phyloP scores from a whole-genome alignment of 805 yeast genomes.

The Zygotorulaspora florentina region DNA sequence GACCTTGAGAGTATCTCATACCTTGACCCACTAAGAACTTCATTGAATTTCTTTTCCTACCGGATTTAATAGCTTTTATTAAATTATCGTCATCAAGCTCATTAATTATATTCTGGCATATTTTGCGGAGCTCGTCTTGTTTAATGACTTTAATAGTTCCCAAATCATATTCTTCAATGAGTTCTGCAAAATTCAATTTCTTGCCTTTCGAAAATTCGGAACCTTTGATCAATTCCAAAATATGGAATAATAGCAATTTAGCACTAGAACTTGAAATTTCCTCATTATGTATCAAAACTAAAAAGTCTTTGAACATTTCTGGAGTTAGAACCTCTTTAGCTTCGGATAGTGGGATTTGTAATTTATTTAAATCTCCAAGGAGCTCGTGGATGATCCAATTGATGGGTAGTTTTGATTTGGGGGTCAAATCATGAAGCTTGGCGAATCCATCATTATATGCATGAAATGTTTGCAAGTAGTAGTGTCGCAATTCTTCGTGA shows the following conservation, averaged over 20 bases:
- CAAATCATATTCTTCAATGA: conserved; percentile 56
- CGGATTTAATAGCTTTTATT: conserved; percentile 51
- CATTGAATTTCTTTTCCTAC: conserved; percentile 59
- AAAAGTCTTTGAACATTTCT: conserved; percentile 48
- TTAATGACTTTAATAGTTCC: conserved; percentile 33
- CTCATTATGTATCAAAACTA: conserved; percentile 45
- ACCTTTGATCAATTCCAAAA: conserved; percentile 48
- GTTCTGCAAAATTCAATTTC: conserved; percentile 32
- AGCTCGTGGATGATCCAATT: conserved; percentile 85
- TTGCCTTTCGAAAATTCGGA: conserved; percentile 12
- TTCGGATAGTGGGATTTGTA: conserved; percentile 36
- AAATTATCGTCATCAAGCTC: conserved; percentile 44
- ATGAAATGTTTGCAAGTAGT: conserved; percentile 41
- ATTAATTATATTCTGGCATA: conserved; percentile 45
- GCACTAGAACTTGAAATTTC: conserved; percentile 64
- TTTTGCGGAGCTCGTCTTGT: conserved; percentile 35
- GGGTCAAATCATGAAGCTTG: conserved; percentile 8
- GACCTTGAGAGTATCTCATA: conserved; percentile 75
- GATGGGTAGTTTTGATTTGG: conserved; percentile 42
- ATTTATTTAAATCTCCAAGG: conserved; percentile 61
- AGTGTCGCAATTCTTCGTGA: conserved; percentile 42
- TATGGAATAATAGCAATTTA: conserved; percentile 56
- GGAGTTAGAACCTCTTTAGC: conserved; percentile 37
- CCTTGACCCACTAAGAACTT: conserved; percentile 80
- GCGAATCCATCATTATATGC: conserved; percentile 36